phyloP scores from a whole-genome alignment of 1,284 basidiomycete genomes.

The Entoloma clypeatum region DNA sequence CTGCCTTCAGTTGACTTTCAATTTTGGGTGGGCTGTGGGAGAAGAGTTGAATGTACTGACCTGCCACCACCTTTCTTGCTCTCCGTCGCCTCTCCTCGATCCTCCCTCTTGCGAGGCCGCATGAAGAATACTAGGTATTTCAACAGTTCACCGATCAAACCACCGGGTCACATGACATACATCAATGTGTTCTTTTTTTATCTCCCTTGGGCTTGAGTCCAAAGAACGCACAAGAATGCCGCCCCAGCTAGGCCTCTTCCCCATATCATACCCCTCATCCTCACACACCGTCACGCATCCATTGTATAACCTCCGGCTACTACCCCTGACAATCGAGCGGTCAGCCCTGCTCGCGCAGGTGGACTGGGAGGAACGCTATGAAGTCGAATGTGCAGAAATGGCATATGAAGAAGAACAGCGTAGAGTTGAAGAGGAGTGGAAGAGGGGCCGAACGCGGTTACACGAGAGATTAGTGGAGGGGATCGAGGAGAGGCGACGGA shows the following conservation, averaged over 20 bases:
- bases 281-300: constrained; percentile 61
- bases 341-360: constrained; percentile 65
- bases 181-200: too few species aligned
- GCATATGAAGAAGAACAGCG: constrained; percentile 75
- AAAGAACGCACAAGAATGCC: too few species aligned
- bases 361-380: constrained; percentile 60
- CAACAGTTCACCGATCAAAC: too few species aligned
- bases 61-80: constrained; percentile 79
- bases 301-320: constrained; percentile 64
- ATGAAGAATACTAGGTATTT: too few species aligned
- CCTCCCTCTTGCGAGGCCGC: too few species aligned
- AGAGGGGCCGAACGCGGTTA: constrained; percentile 63
- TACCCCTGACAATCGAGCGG: constrained; percentile 69
- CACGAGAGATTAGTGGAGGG: constrained; percentile 74
- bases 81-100: constrained; percentile 73
- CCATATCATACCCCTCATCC: too few species aligned
- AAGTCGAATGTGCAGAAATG: constrained; percentile 55
- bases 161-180: too few species aligned
- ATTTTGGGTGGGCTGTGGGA: neutral
- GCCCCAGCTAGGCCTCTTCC: too few species aligned
- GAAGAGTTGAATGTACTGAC: constrained; percentile 48
- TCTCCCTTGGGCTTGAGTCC: too few species aligned
- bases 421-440: constrained; percentile 76
- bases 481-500: constrained; percentile 70
- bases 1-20: too few species aligned